Conservation (phyloP, 768 basidiomycete species). For the Butyriboletus loyo region DNA sequence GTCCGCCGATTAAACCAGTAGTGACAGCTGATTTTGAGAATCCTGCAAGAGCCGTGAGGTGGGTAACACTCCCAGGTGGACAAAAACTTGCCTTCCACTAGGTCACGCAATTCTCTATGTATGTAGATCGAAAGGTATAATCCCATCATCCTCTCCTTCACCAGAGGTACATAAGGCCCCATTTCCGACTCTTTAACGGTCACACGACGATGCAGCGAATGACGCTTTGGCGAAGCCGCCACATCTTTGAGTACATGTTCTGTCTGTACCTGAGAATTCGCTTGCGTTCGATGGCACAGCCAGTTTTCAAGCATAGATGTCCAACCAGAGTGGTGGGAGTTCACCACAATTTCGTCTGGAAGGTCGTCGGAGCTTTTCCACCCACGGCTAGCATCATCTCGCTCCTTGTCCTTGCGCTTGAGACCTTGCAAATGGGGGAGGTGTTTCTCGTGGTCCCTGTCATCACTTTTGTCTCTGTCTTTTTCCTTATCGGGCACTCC, state of each 20-base stretch:
- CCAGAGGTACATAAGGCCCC: slow-evolving; percentile 80
- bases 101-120: slow-evolving; percentile 62
- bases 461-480: slow-evolving; percentile 32
- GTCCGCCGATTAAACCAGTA: slow-evolving; percentile 84
- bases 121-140: slow-evolving; percentile 77
- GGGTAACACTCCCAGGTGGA: not conserved
- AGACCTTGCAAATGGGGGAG: slow-evolving; percentile 22
- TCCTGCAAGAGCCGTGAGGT: slow-evolving; percentile 37
- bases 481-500: slow-evolving; percentile 48
- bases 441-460: slow-evolving; percentile 31
- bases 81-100: slow-evolving; percentile 52
- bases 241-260: slow-evolving; percentile 28
- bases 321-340: slow-evolving; percentile 53
- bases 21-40: slow-evolving; percentile 81
- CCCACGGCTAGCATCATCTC: slow-evolving; percentile 30
- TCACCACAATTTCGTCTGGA: slow-evolving; percentile 31
- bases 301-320: slow-evolving; percentile 74
- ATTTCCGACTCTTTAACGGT: slow-evolving; percentile 43
- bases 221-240: slow-evolving; percentile 43
- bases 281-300: slow-evolving; percentile 46
- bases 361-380: slow-evolving; percentile 38
- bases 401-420: slow-evolving; percentile 39
- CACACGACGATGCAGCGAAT: slow-evolving; percentile 41
- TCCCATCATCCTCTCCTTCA: slow-evolving; percentile 91
- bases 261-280: slow-evolving; percentile 14